Conservation (phyloP, 177 flowering plant species). For the Vitis hybrid region DNA sequence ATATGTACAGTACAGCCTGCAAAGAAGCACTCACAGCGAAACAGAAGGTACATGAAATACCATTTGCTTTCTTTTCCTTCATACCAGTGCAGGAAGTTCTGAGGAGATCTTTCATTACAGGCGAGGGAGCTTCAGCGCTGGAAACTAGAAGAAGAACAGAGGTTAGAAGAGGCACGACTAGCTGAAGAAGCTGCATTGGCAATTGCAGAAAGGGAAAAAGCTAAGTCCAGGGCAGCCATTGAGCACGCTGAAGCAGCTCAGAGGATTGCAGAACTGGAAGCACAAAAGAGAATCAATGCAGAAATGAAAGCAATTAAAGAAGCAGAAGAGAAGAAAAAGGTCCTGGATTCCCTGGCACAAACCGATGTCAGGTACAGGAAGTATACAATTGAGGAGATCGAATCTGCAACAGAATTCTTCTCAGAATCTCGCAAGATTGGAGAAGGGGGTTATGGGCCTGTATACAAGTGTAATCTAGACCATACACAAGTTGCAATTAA, state of each 20-base stretch:
- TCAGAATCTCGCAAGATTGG: slow-evolving; percentile 44
- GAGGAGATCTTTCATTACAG: slow-evolving; percentile 11
- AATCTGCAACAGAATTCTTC: slow-evolving; percentile 48
- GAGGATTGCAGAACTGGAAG: slow-evolving; percentile 42
- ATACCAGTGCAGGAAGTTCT: background rate
- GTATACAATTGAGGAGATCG: slow-evolving; percentile 59
- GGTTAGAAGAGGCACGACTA: slow-evolving; percentile 34
- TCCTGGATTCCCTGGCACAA: slow-evolving; percentile 19
- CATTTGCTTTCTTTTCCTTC: background rate
- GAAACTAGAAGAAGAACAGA: slow-evolving; percentile 42
- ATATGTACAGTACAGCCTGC: slow-evolving; percentile 64
- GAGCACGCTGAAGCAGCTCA: slow-evolving; percentile 46
- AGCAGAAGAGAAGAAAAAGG: slow-evolving; percentile 36
- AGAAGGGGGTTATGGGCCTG: slow-evolving; percentile 70
- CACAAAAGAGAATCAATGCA: slow-evolving; percentile 37
- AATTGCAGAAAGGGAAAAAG: slow-evolving; percentile 38
- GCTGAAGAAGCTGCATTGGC: slow-evolving; percentile 50
- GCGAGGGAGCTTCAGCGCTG: slow-evolving; percentile 43
- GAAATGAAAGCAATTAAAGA: slow-evolving; percentile 40
- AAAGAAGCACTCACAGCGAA: slow-evolving; percentile 59
- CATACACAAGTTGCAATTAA: slow-evolving; percentile 58
- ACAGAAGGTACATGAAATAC: slow-evolving; percentile 34
- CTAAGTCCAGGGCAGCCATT: slow-evolving; percentile 41
- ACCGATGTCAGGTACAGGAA: slow-evolving; percentile 39
- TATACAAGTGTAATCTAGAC: slow-evolving; percentile 46